These are phyloP conservation scores for Ascodesmis nigricans DNA, from an alignment of 495 filamentous ascomycete genomes.

Conservation along the genomic window DNA sequence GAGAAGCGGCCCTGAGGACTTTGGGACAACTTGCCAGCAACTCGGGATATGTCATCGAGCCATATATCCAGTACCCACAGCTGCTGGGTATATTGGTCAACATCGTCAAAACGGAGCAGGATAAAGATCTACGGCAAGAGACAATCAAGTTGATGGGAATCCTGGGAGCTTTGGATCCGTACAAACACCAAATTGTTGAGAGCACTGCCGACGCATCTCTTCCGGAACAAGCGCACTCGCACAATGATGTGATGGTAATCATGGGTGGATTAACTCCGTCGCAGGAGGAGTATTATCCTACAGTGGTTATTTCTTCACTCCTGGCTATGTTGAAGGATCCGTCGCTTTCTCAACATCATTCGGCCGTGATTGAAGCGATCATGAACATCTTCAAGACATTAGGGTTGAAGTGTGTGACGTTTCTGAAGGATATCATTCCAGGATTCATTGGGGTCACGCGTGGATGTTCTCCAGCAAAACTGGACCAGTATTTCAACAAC, in stretches of 20 bases:
- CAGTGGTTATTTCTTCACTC: constrained; percentile 87
- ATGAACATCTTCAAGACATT: constrained; percentile 96
- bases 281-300: constrained; percentile 94
- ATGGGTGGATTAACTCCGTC: constrained; percentile 95
- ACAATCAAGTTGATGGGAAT: constrained; percentile 93
- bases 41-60: constrained; percentile 91
- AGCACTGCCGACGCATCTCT: constrained; percentile 16
- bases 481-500: constrained; percentile 95
- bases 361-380: constrained; percentile 89
- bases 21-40: constrained; percentile 83
- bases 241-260: constrained; percentile 89
- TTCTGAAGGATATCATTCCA: constrained; percentile 78
- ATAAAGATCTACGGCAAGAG: constrained; percentile 61
- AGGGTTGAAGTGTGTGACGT: constrained; percentile 83
- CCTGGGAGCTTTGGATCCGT: constrained; percentile 85
- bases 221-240: constrained; percentile 30
- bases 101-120: constrained; percentile 78
- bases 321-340: constrained; percentile 76
- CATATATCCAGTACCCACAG: constrained; percentile 83
- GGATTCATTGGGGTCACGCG: constrained; percentile 76
- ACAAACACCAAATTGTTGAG: constrained; percentile 54
- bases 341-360: constrained; percentile 72
- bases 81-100: constrained; percentile 76
- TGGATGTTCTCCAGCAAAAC: constrained; percentile 42
- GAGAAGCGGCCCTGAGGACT: constrained; percentile 74